Conservation (phyloP, 495 filamentous ascomycete species). For the Trichoderma erinaceum region DNA sequence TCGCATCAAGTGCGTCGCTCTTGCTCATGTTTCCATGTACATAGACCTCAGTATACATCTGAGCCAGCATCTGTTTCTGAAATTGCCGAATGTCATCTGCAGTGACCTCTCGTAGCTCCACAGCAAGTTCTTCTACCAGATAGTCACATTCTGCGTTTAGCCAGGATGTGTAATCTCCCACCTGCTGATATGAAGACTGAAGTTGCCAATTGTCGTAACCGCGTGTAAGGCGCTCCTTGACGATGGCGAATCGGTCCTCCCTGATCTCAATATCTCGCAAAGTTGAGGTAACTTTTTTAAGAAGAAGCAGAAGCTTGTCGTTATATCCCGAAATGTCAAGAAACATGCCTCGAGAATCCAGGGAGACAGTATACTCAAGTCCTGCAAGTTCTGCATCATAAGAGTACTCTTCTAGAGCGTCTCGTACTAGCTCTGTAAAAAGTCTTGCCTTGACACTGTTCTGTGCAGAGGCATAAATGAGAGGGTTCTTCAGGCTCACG, state of each 20-base stretch:
- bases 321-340: conserved; percentile 86
- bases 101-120: conserved; percentile 68
- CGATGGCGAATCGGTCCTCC: conserved; percentile 79
- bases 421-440: conserved; percentile 81
- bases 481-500: conserved; percentile 70
- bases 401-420: conserved; percentile 88
- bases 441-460: conserved; percentile 71
- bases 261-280: conserved; percentile 81
- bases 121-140: conserved; percentile 73
- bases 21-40: conserved; percentile 93
- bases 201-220: conserved; percentile 80
- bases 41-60: conserved; percentile 81
- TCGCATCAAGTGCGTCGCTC: conserved; percentile 85
- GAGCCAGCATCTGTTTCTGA: conserved; percentile 71
- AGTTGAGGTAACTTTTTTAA: conserved; percentile 83
- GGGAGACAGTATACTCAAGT: conserved; percentile 70
- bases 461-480: conserved; percentile 69
- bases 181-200: conserved; percentile 81
- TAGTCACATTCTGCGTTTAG: conserved; percentile 69
- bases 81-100: conserved; percentile 68
- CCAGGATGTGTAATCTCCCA: conserved; percentile 78
- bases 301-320: conserved; percentile 84
- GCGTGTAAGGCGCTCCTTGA: conserved; percentile 77
- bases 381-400: conserved; percentile 96
- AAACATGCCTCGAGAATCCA: conserved; percentile 65